A percentile compares a stretch with the other conserved stretches of the same genome.
phyloP scores from a whole-genome alignment of 441 rosid species.

The Codiaeum variegatum region DNA sequence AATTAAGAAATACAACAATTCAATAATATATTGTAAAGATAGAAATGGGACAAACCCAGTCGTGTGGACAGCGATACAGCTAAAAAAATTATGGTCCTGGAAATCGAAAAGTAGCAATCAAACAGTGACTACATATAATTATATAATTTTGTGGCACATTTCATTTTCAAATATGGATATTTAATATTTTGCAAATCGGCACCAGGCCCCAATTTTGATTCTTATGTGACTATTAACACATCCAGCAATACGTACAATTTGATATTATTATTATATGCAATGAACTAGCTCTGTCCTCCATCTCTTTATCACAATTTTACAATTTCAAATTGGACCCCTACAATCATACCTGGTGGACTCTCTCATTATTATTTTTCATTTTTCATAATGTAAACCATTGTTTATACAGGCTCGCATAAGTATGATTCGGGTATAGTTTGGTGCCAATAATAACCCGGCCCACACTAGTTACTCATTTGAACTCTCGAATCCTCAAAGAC shows the following conservation, averaged over 20 bases:
- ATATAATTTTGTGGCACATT: neutral
- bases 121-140: constrained; percentile 16
- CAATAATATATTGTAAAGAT: too few relatives aligned
- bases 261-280: constrained; percentile 6
- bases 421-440: too few relatives aligned
- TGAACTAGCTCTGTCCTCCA: constrained; percentile 10
- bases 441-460: too few relatives aligned
- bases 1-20: too few relatives aligned
- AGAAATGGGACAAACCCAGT: constrained; percentile 12
- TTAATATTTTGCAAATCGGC: constrained; percentile 10
- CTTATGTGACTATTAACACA: neutral
- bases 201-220: constrained; percentile 9
- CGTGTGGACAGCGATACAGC: constrained; percentile 38
- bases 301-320: neutral
- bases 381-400: too few relatives aligned
- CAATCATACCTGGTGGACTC: constrained; percentile 8
- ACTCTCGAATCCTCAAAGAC: too few relatives aligned
- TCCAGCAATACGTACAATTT: neutral
- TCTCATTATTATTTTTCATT: neutral
- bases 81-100: neutral
- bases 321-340: constrained; percentile 3
- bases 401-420: too few relatives aligned
- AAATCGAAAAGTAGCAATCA: neutral
- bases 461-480: too few relatives aligned
- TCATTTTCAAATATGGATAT: constrained; percentile 5